Conservation (phyloP, 805 yeast species). For the Metschnikowia lunata region DNA sequence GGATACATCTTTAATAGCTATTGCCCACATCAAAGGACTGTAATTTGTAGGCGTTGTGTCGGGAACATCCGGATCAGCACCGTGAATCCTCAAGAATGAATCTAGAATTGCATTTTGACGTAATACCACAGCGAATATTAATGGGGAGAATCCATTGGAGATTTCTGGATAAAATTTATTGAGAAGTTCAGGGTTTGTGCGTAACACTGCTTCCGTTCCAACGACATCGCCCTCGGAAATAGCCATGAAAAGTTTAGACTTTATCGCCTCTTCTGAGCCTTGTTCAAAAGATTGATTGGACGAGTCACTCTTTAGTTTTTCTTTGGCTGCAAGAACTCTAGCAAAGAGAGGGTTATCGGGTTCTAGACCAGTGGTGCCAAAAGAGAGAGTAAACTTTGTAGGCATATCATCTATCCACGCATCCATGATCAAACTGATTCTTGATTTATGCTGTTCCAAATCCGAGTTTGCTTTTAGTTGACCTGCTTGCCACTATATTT, state of each 20-base stretch:
- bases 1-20: constrained; percentile 53
- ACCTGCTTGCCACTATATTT: too few relatives aligned
- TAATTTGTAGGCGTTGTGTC: constrained; percentile 48
- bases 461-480: too few relatives aligned
- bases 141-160: constrained; percentile 31
- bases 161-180: constrained; percentile 20
- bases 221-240: constrained; percentile 37
- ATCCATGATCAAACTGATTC: constrained; percentile 1
- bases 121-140: constrained; percentile 53
- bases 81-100: constrained; percentile 35
- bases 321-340: constrained; percentile 7
- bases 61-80: constrained; percentile 45
- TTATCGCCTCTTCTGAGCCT: neutral
- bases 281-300: neutral
- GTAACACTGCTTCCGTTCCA: constrained; percentile 25
- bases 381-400: constrained; percentile 2
- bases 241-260: constrained; percentile 23
- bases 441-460: too few relatives aligned
- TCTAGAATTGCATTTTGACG: constrained; percentile 47
- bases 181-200: constrained; percentile 21
- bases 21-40: constrained; percentile 86
- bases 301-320: neutral
- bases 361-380: constrained; percentile 4
- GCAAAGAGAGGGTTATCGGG: constrained; percentile 9
- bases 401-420: constrained; percentile 5